A percentile compares a stretch with the other conserved stretches of the same genome.
Conservation (phyloP, 2,329 filamentous ascomycete species). For the Pseudocercospora eumusae region DNA sequence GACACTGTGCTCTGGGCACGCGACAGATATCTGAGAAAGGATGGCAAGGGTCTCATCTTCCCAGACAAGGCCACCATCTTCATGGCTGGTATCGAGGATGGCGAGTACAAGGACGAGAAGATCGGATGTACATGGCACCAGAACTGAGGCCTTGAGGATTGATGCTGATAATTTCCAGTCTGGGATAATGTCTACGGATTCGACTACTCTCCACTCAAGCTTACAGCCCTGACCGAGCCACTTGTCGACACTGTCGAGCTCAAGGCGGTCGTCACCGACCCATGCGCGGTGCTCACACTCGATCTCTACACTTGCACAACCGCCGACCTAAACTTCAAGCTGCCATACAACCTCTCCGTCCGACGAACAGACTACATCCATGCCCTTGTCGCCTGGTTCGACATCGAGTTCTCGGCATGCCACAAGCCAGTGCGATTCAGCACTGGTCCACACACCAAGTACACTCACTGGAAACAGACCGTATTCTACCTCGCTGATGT, state of each 20-base stretch:
- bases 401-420: constrained; percentile 97
- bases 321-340: constrained; percentile 79
- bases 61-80: constrained; percentile 98
- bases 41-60: constrained; percentile 79
- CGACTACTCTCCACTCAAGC: constrained; percentile 91
- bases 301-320: constrained; percentile 92
- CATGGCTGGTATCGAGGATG: constrained; percentile 95
- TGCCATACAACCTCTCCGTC: constrained; percentile 72
- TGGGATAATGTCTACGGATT: constrained; percentile 99
- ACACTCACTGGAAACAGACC: constrained; percentile 99
- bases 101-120: constrained; percentile 99
- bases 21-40: constrained; percentile 83
- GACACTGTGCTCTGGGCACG: constrained; percentile 97
- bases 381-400: constrained; percentile 96
- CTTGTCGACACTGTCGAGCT: constrained; percentile 97
- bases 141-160: neutral
- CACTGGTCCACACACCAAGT: constrained; percentile 96
- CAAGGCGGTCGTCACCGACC: constrained; percentile 95
- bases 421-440: constrained; percentile 98
- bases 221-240: constrained; percentile 89
- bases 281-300: constrained; percentile 77
- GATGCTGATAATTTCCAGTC: constrained; percentile 58
- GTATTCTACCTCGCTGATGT: constrained; percentile 97
- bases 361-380: constrained; percentile 94
- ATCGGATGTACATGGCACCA: constrained; percentile 77